A percentile compares a stretch with the other conserved stretches of the same genome.
phyloP scores from a whole-genome alignment of 2,329 filamentous ascomycete genomes.

The Allantophomopsis cytisporea region DNA sequence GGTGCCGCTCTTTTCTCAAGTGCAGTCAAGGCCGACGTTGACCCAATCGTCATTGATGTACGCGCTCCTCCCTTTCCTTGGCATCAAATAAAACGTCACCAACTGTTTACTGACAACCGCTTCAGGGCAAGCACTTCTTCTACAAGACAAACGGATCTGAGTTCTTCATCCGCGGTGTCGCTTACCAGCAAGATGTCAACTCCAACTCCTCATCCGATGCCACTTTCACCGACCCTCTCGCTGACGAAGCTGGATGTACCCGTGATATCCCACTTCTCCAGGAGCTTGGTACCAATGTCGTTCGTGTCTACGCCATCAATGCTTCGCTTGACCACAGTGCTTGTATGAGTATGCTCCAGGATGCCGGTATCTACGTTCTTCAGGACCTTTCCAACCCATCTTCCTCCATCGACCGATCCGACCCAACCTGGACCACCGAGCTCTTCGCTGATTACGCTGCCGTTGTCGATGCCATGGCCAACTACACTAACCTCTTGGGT shows the following conservation, averaged over 20 bases:
- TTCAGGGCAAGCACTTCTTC: constrained; percentile 19
- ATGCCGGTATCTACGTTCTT: constrained; percentile 88
- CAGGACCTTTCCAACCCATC: constrained; percentile 77
- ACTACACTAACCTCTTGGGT: constrained; percentile 85
- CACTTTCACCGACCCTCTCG: constrained; percentile 71
- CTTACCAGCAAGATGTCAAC: constrained; percentile 76
- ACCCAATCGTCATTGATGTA: constrained; percentile 33
- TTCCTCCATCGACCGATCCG: constrained; percentile 73
- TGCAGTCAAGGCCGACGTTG: constrained; percentile 37
- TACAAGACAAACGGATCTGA: constrained; percentile 48
- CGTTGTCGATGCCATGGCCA: constrained; percentile 68
- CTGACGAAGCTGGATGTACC: constrained; percentile 56
- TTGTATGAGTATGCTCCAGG: constrained; percentile 74
- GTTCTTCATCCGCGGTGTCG: constrained; percentile 89
- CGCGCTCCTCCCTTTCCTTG: background rate
- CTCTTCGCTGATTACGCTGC: constrained; percentile 70
- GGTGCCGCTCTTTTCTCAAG: constrained; percentile 36
- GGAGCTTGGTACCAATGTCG: constrained; percentile 75
- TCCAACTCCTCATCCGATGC: constrained; percentile 33
- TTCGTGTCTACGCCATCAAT: constrained; percentile 91
- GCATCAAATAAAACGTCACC: background rate
- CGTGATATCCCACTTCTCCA: constrained; percentile 75
- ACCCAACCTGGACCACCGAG: constrained; percentile 64
- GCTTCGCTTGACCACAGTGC: constrained; percentile 61
- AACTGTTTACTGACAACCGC: background rate